phyloP scores from a whole-genome alignment of 2,329 filamentous ascomycete species.

The Drechslera avenae region DNA sequence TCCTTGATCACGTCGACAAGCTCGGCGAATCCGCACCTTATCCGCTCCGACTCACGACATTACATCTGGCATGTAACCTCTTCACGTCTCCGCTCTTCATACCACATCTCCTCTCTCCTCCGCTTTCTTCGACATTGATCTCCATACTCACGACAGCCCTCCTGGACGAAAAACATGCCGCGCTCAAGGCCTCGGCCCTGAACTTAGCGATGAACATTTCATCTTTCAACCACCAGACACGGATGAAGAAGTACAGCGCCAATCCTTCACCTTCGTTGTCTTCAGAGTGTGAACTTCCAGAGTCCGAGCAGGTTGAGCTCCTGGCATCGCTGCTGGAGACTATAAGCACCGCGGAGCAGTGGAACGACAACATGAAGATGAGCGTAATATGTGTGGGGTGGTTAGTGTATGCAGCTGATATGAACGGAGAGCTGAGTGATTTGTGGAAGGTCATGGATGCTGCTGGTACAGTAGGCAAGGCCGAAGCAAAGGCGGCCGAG shows the following conservation, averaged over 20 bases:
- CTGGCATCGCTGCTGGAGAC: constrained; percentile 81
- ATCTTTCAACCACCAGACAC: constrained; percentile 68
- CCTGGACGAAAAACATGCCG: constrained; percentile 74
- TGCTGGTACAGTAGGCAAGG: constrained; percentile 60
- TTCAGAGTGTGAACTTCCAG: constrained; percentile 56
- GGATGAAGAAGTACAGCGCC: constrained; percentile 58
- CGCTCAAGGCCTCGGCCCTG: constrained; percentile 79
- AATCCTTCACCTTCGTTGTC: constrained; percentile 21
- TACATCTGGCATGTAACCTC: constrained; percentile 84
- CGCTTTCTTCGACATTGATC: constrained; percentile 61
- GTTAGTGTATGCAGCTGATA: constrained; percentile 71
- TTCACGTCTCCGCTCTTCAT: constrained; percentile 77
- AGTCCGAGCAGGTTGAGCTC: constrained; percentile 78
- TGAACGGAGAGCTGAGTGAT: constrained; percentile 78
- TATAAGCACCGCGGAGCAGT: constrained; percentile 57
- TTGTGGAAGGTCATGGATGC: constrained; percentile 80
- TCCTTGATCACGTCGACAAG: constrained; percentile 61
- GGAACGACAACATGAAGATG: constrained; percentile 73
- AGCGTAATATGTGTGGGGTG: constrained; percentile 78
- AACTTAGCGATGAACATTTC: constrained; percentile 85
- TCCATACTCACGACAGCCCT: constrained; percentile 78
- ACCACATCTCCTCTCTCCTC: constrained; percentile 61
- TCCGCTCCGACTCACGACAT: constrained; percentile 77
- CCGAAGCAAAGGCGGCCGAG: constrained; percentile 30
- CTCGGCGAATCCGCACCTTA: constrained; percentile 69